Base-by-base conservation (phyloP, 202 grass and related monocot species). In the Saccharum hybrid region DNA sequence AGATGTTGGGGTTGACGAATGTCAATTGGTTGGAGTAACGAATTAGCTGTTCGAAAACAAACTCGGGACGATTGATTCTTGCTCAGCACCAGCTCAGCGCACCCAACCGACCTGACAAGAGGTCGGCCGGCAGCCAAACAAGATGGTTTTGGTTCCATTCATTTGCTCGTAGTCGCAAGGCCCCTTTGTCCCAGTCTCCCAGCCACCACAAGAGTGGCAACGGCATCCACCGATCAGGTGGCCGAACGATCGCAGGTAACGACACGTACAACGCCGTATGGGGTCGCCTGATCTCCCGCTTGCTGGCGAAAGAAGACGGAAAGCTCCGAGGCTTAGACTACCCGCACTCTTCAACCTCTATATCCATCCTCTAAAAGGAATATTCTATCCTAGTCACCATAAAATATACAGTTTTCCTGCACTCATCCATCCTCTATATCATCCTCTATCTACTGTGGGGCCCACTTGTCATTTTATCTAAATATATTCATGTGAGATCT, bases 81-180 rank as follows among this genome's bases (percentile, higher is more conserved):
- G 23, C 14, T 51, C 70, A 19, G 43, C 70, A 72, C 42, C 70
- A 72, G 43, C 70, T 72, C 70, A 72, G 26, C 26, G 23, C 3
- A 48, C 69, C 69, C 42, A 26, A 16, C 69, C 41, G 69, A 15
- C 69, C 68, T 45, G 16, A 71, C 41, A 46, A 46, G 68, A 30
- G 68, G 68, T 46, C 43, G 43, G 69, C 69, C 42, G 69, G 42
- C 69, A 8, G 69, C 69, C 69, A 16, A 72, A 48, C 69, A 31
- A 48, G 41, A 28, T 26, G 7, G 19, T 40, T 13, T 22, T 56
- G 52, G 52, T n/a, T 56, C 18, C 52, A 22, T 59, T 59, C 54
- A 1, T 56, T 59, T 59, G 54, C 19, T 10, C 54, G 8, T 59
- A 2, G 9, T 57, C 52, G 52, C 1, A n/a, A 57, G 7, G 18